Evolutionary conservation across 306 rosid genomes (phyloP), one percentile per base, ranked within the genome.

Genomic region (Echinosophora koreensis): DNA sequence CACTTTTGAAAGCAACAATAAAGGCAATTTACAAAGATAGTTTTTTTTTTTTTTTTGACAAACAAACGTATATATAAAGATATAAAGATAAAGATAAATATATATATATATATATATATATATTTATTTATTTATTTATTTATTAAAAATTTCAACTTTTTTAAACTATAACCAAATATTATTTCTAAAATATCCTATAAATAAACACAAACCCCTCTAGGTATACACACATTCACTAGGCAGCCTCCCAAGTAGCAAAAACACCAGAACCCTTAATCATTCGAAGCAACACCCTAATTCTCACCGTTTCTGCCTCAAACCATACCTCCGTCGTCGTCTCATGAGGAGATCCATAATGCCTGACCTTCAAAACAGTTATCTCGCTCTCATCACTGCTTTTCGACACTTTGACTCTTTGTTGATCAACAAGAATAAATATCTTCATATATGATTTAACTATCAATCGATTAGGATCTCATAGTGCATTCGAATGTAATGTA

Each of bases 321-420:
- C 85, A 78, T 81, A 81, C 73, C 87, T 2, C 71, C 82, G 6
- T 60, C 80, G 6, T 18, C 86, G 84, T 60, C 81, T 3, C 68
- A 46, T 79, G 74, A 84, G 1, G 79, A 81, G 56, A 78, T 85
- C 74, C 62, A 69, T 67, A 17, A 22, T 15, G 38, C 51, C 66
- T 27, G 88, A 85, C 5, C 81, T 85, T 58, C 86, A 85, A 42
- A 86, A 78, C 60, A 78, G 56, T 58, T 85, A 73, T 54, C 81
- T 78, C 71, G 74, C 84, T 74, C 88, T 85, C 77, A 78, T 81
- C 69, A 67, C 81, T 78, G 84, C 88, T 81, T 37, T 54, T 10
- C 13, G 8, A 58, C 57, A 6, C 5, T 42, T 4, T 35, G 18
- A 22, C 44, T 69, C 37, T 58, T 47, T 14, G n/a, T 66, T 69